These are phyloP conservation scores for Botrytis byssoidea DNA, from an alignment of 2,329 filamentous ascomycete genomes.

Conservation along the genomic window DNA sequence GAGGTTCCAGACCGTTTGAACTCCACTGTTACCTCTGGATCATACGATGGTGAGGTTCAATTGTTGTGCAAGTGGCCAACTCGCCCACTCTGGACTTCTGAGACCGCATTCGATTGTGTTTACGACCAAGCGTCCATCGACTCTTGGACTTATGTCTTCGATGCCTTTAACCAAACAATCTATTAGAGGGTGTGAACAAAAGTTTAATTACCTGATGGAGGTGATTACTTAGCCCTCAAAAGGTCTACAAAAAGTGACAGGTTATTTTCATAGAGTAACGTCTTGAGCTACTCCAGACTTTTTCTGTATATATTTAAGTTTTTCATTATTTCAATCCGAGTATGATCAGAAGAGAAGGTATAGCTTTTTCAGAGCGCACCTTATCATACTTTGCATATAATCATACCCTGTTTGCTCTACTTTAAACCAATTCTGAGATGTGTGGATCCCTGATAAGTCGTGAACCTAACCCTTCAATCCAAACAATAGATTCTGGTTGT, in stretches of 20 bases:
- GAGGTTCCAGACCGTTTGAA: neutral
- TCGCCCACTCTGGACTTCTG: neutral
- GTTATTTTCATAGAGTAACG: fast-evolving
- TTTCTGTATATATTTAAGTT: too few species aligned
- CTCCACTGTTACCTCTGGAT: neutral
- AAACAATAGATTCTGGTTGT: neutral
- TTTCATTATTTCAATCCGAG: too few species aligned
- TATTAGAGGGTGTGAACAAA: neutral
- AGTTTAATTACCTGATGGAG: neutral
- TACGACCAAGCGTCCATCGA: neutral
- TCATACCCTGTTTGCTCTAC: neutral
- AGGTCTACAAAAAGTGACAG: too few species aligned
- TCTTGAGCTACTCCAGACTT: too few species aligned
- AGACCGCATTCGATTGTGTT: neutral
- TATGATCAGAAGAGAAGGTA: neutral
- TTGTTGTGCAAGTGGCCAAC: neutral
- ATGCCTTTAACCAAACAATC: neutral
- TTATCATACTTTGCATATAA: neutral
- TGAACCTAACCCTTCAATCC: neutral
- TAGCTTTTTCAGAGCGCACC: neutral
- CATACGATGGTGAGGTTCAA: neutral
- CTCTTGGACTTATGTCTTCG: neutral
- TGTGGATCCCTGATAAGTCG: neutral
- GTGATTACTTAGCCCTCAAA: fast-evolving
- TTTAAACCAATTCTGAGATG: neutral